Evolutionary conservation across 2,329 filamentous ascomycete species (phyloP).

Genomic region (Alternaria postmessia): DNA sequence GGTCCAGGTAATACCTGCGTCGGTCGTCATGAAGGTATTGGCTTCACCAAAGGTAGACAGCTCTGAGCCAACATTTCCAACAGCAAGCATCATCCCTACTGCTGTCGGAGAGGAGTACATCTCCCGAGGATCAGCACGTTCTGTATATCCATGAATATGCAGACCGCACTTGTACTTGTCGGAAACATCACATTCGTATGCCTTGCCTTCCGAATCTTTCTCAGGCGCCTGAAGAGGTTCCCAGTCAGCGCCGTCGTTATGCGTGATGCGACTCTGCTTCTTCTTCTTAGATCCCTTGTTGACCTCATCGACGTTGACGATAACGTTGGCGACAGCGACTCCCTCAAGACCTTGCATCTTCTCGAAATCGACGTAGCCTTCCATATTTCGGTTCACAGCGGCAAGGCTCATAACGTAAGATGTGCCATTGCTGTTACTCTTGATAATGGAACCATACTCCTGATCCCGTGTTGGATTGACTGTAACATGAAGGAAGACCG

Average conservation of each 20-base stretch:
- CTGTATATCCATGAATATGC: slow-evolving; percentile 95
- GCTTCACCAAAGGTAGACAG: slow-evolving; percentile 74
- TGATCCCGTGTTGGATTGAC: slow-evolving; percentile 71
- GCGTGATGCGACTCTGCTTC: slow-evolving; percentile 89
- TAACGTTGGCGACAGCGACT: slow-evolving; percentile 84
- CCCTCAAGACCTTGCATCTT: slow-evolving; percentile 94
- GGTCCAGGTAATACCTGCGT: slow-evolving; percentile 90
- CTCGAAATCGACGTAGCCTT: slow-evolving; percentile 91
- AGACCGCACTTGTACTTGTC: slow-evolving; percentile 75
- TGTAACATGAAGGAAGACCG: slow-evolving; percentile 91
- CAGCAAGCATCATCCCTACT: slow-evolving; percentile 87
- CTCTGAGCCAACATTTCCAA: slow-evolving; percentile 85
- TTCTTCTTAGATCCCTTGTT: slow-evolving; percentile 74
- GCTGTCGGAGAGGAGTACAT: slow-evolving; percentile 90
- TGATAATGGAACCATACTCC: slow-evolving; percentile 87
- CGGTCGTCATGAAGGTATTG: slow-evolving; percentile 88
- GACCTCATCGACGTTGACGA: slow-evolving; percentile 74
- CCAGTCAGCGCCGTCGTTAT: slow-evolving; percentile 96
- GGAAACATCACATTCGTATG: slow-evolving; percentile 72
- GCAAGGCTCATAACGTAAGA: slow-evolving; percentile 86
- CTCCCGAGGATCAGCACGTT: slow-evolving; percentile 80
- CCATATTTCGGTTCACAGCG: slow-evolving; percentile 79
- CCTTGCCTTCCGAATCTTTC: slow-evolving; percentile 74
- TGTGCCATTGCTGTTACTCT: slow-evolving; percentile 98
- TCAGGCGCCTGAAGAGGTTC: slow-evolving; percentile 74